These are phyloP conservation scores for Talaromyces piceae DNA, from an alignment of 2,329 filamentous ascomycete species.

Conservation along the genomic window DNA sequence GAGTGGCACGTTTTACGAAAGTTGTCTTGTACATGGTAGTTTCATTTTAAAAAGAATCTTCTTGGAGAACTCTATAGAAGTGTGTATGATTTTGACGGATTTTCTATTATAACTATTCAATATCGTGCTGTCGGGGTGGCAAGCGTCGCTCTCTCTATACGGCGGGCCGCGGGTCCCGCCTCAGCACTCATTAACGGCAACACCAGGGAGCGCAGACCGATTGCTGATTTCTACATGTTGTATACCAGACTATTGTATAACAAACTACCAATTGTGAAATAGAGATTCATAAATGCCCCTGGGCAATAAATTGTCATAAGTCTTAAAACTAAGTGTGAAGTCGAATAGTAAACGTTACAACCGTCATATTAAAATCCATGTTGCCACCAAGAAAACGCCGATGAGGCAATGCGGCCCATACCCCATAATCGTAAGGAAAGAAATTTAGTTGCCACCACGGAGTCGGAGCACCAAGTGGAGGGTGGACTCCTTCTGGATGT, in stretches of 20 bases:
- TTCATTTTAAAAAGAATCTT: too few species aligned
- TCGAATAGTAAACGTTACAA: constrained; percentile 6
- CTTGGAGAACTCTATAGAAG: too few species aligned
- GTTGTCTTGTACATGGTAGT: not conserved
- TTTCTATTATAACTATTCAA: too few species aligned
- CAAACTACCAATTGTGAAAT: constrained; percentile 1
- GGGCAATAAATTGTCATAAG: constrained; percentile 16
- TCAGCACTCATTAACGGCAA: too few species aligned
- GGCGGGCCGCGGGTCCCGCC: too few species aligned
- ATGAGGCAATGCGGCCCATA: constrained; percentile 21
- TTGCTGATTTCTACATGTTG: too few species aligned
- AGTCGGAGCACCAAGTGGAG: constrained; percentile 58
- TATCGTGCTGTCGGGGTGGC: too few species aligned
- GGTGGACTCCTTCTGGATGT: constrained; percentile 55
- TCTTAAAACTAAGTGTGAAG: constrained; percentile 11
- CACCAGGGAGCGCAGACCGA: too few species aligned
- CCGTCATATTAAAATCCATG: not conserved
- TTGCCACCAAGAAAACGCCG: constrained; percentile 34
- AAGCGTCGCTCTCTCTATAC: too few species aligned
- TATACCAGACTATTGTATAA: too few species aligned
- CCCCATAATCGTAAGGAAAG: constrained; percentile 11
- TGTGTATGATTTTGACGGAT: too few species aligned
- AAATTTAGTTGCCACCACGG: constrained; percentile 42
- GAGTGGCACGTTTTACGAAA: not conserved
- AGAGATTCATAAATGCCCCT: constrained; percentile 16